phyloP scores from a whole-genome alignment of 352 stramenopile genomes.

The Phytopythium vexans region DNA sequence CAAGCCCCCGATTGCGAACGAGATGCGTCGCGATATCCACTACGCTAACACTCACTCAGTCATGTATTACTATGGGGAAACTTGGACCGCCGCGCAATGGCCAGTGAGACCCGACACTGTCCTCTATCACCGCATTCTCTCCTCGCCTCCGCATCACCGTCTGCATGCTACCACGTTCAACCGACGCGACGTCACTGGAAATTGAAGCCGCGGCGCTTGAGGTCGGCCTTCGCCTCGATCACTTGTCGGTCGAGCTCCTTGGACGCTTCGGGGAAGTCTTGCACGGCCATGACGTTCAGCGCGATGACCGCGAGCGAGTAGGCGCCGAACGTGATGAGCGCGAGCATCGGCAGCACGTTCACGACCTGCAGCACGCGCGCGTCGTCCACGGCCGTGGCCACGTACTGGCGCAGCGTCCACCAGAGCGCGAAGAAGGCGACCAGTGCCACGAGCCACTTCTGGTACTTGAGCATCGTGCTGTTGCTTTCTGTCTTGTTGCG shows the following conservation, averaged over 20 bases:
- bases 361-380: constrained; percentile 46
- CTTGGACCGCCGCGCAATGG: too few species aligned
- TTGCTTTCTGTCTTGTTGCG: constrained; percentile 10
- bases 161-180: not conserved
- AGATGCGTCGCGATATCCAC: not conserved
- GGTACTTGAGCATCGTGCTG: constrained; percentile 75
- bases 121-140: too few species aligned
- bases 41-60: too few species aligned
- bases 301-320: constrained; percentile 71
- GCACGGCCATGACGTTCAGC: constrained; percentile 64
- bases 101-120: too few species aligned
- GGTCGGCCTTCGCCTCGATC: constrained; percentile 56
- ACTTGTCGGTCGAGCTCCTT: constrained; percentile 73
- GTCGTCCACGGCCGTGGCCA: constrained; percentile 24
- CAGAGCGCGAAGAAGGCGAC: constrained; percentile 46
- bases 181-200: constrained; percentile 10
- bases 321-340: constrained; percentile 63
- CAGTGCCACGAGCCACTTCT: constrained; percentile 61
- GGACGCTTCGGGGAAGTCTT: constrained; percentile 61
- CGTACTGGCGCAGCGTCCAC: constrained; percentile 49
- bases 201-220: constrained; percentile 55
- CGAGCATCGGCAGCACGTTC: constrained; percentile 61
- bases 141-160: too few species aligned
- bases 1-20: not conserved
- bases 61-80: too few species aligned